A percentile compares a stretch with the other conserved stretches of the same genome.
Conservation (phyloP, 2,329 filamentous ascomycete genomes). For the Didymella sp. region DNA sequence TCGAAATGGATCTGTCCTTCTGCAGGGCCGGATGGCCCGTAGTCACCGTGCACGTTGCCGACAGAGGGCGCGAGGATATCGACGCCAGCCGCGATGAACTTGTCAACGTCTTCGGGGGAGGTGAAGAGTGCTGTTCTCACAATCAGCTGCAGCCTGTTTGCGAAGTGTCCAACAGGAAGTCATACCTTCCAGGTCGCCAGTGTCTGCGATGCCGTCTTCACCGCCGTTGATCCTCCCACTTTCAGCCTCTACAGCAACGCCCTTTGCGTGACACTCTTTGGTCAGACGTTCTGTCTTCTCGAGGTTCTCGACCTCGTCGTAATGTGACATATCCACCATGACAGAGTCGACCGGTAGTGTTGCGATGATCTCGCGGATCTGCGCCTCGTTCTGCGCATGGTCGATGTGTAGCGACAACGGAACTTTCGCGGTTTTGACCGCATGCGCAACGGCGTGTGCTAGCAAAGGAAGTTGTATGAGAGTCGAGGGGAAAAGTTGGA, state of each 20-base stretch:
- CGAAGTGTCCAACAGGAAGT: neutral
- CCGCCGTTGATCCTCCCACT: conserved; percentile 74
- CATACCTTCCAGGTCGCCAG: conserved; percentile 64
- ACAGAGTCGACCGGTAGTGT: conserved; percentile 72
- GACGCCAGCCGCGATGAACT: conserved; percentile 73
- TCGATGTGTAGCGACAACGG: conserved; percentile 58
- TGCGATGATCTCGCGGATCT: conserved; percentile 51
- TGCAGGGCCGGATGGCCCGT: conserved; percentile 64
- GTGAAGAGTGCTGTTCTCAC: conserved; percentile 59
- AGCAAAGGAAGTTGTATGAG: conserved; percentile 66
- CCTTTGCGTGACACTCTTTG: conserved; percentile 66
- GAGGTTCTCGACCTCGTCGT: conserved; percentile 75
- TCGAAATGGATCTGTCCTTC: conserved; percentile 44
- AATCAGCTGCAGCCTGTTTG: neutral
- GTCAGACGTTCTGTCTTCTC: conserved; percentile 67
- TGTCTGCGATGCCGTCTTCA: conserved; percentile 76
- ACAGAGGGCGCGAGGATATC: conserved; percentile 77
- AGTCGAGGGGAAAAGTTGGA: conserved; percentile 64
- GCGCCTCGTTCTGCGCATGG: conserved; percentile 54
- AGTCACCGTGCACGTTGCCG: conserved; percentile 77
- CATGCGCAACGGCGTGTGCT: conserved; percentile 53
- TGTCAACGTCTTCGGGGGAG: conserved; percentile 70
- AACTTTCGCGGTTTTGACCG: conserved; percentile 51
- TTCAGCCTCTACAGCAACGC: conserved; percentile 73
- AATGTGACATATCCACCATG: conserved; percentile 79